Percentiles rank a stretch among this genome's conserved stretches.
Evolutionary conservation across 345 rosid species (phyloP).

Genomic region (Microcos paniculata): DNA sequence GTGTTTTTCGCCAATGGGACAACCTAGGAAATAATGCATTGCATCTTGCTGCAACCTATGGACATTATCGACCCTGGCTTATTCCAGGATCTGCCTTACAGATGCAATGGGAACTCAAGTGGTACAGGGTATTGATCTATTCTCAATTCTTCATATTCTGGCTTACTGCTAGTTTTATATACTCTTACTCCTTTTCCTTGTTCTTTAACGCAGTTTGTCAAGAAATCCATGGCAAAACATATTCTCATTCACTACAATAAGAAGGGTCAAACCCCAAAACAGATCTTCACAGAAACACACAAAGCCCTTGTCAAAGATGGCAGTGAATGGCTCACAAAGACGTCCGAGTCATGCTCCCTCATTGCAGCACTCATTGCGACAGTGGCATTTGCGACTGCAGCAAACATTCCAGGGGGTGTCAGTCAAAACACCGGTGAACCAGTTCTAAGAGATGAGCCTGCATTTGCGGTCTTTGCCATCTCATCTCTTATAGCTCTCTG

Average conservation of each 20-base stretch:
- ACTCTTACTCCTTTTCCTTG: too few relatives aligned
- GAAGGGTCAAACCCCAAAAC: conserved; percentile 13
- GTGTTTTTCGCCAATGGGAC: conserved; percentile 35
- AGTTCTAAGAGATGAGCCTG: background rate
- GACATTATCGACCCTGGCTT: conserved; percentile 44
- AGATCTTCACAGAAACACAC: conserved; percentile 22
- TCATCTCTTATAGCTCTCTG: conserved; percentile 27
- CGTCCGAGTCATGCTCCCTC: conserved; percentile 32
- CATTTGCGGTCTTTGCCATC: conserved; percentile 19
- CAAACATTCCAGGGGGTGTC: conserved; percentile 28
- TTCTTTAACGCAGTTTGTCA: conserved; percentile 23
- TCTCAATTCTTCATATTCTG: too few relatives aligned
- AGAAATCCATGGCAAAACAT: conserved; percentile 22
- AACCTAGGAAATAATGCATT: conserved; percentile 40
- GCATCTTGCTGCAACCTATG: conserved; percentile 48
- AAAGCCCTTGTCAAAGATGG: conserved; percentile 11
- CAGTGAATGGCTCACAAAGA: conserved; percentile 27
- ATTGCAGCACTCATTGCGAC: too few relatives aligned
- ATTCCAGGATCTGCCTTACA: conserved; percentile 53
- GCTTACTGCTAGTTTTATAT: too few relatives aligned
- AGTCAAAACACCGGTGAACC: background rate
- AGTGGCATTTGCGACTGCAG: conserved; percentile 28
- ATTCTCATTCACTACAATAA: conserved; percentile 10
- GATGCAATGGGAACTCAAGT: conserved; percentile 62
- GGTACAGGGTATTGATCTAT: conserved; percentile 48